Evolutionary conservation across 352 stramenopile species (phyloP), one percentile per base, ranked within the genome.

Genomic region (Saprolegnia parasitica): DNA sequence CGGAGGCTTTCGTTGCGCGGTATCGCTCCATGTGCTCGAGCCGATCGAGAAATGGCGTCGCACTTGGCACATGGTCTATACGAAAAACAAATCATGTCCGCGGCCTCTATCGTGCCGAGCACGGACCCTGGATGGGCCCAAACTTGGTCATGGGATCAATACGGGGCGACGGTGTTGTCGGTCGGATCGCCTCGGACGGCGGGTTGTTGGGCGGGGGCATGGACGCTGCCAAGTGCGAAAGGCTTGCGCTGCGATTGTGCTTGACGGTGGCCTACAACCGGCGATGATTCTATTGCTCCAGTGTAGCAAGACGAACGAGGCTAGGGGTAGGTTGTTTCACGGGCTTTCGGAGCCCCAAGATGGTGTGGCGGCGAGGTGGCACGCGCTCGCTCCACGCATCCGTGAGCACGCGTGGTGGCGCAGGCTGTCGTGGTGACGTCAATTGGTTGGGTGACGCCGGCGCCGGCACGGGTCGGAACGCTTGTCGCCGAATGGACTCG

Each of bases 131-230:
- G 11, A 37, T 16, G 24, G 61, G 61, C 29, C 61, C 61, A 67
- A 67, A 67, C 49, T 56, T 67, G 24, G 61, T 56, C 5, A 67
- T 29, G 10, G 61, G 61, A 37, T 67, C 21, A 5, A 67, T 50
- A 4, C 40, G 11, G 4, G 61, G 5, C 37, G 62, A 32, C 29
- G 16, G n/a, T 23, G 58, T 40, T n/a, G 23, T 49, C 23, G 32
- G 23, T 21, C 15, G 23, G 5, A 35, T 35, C 58, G n/a, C 39
- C 23, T n/a, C 58, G 1, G 26, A 45, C 26, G 16, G 49, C 24
- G 16, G 49, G 11, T 40, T 11, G 3, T 9, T n/a, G n/a, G 24
- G 18, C 24, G 60, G 5, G 11, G 40, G 13, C 40, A 47, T 23
- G 32, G 63, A 24, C 11, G 63, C 23, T 8, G 49, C 13, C 29